A percentile compares a stretch with the other conserved stretches of the same genome.
These are phyloP conservation scores for Leptographium lundbergii DNA, from an alignment of 2,329 filamentous ascomycete species.

Conservation along the genomic window DNA sequence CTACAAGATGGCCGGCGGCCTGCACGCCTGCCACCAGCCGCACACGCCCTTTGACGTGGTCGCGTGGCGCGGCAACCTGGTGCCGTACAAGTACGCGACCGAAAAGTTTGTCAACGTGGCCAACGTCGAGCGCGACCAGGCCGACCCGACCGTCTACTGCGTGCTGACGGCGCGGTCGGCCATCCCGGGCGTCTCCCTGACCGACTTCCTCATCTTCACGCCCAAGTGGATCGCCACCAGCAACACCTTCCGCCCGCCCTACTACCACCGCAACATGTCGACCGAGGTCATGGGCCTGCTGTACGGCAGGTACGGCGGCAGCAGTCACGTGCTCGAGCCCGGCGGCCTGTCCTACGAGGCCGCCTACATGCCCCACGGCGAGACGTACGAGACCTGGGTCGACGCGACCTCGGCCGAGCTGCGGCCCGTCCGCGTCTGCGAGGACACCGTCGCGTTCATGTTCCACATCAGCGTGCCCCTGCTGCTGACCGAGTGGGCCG, in stretches of 20 bases:
- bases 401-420: slow-evolving; percentile 12
- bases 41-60: slow-evolving; percentile 57
- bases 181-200: slow-evolving; percentile 39
- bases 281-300: slow-evolving; percentile 45
- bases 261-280: slow-evolving; percentile 50
- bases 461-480: slow-evolving; percentile 9
- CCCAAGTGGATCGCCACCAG: slow-evolving; percentile 52
- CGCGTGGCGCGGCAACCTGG: slow-evolving; percentile 60
- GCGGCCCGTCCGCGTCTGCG: slow-evolving; percentile 5
- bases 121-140: slow-evolving; percentile 48
- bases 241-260: slow-evolving; percentile 51
- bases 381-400: slow-evolving; percentile 20
- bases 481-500: slow-evolving; percentile 2
- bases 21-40: slow-evolving; percentile 46
- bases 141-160: slow-evolving; percentile 53
- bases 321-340: slow-evolving; percentile 14
- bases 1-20: slow-evolving; percentile 47
- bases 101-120: slow-evolving; percentile 42
- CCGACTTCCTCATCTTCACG: slow-evolving; percentile 56
- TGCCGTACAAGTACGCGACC: slow-evolving; percentile 44
- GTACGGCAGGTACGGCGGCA: slow-evolving; percentile 21
- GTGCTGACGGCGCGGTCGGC: slow-evolving; percentile 48
- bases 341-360: slow-evolving; percentile 22
- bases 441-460: slow-evolving; percentile 8
- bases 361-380: slow-evolving; percentile 23